phyloP scores from a whole-genome alignment of 179 eudicot genomes.

The Silene noctiflora region DNA sequence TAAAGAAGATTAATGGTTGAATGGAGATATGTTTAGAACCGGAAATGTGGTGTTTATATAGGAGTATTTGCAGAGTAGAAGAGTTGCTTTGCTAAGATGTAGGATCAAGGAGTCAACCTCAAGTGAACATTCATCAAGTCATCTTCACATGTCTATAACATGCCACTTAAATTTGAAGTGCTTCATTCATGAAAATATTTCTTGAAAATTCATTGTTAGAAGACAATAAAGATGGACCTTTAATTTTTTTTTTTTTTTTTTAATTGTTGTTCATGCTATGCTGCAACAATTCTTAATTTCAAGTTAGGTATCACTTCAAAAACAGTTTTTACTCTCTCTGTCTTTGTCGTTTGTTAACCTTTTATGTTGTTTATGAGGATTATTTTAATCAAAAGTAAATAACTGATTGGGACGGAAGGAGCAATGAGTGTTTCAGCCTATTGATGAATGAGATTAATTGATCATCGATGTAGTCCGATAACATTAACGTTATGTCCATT shows the following conservation, averaged over 20 bases:
- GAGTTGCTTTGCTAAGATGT: slow-evolving; percentile 25
- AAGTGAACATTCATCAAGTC: slow-evolving; percentile 21
- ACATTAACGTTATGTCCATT: no score
- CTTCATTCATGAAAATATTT: neutral
- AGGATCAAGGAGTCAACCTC: slow-evolving; percentile 26
- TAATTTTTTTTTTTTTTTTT: no score
- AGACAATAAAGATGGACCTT: slow-evolving; percentile 18
- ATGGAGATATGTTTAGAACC: neutral
- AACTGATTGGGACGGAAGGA: no score
- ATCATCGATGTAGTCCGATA: no score
- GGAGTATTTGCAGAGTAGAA: neutral
- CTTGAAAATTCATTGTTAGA: neutral
- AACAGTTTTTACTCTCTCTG: neutral
- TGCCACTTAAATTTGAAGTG: neutral
- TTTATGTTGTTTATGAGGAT: no score
- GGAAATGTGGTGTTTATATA: slow-evolving; percentile 18
- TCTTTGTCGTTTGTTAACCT: no score
- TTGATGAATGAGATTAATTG: no score
- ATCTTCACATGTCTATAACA: slow-evolving; percentile 26
- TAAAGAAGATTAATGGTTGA: neutral
- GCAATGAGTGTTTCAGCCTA: neutral
- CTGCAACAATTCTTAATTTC: neutral
- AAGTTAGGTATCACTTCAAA: slow-evolving; percentile 13
- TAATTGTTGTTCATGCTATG: slow-evolving; percentile 14
- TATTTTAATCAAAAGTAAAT: no score